Evolutionary conservation across 345 rosid species (phyloP), one percentile per base, ranked within the genome.

Genomic region (Erodium maritimum): DNA sequence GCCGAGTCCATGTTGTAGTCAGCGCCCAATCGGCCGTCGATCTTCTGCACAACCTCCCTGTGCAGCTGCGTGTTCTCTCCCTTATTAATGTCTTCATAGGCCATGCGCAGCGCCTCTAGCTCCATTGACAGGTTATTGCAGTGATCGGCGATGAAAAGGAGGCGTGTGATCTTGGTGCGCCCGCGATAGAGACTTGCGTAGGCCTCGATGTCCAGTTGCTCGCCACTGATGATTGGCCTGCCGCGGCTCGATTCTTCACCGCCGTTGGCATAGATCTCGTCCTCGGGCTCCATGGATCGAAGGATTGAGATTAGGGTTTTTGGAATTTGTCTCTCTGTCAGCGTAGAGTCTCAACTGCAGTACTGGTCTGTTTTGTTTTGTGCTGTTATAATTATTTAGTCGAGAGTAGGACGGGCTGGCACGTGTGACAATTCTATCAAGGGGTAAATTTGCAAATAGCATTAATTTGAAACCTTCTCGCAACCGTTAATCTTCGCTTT

Each of bases 61-160:
- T 82, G 86, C 34, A 85, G 69, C 77, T 75, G 90, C 21, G 96
- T 82, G 76, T 90, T 85, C 88, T 90, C 97, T n/a, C 97, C 95
- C 61, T 81, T 87, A 75, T 87, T 94, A 69, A 84, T 79, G 74
- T 90, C 97, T 9, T 94, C 99, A 58, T 87, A 87, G 21, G 97
- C 97, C 90, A 94, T 87, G 67, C 91, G 73, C 21, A 94, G 70
- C 19, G 97, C 97, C 66, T 94, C 99, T 50, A 79, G 59, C 77
- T 82, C 81, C 86, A 90, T 82, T 78, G 73, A 25, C 0, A 66
- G 73, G 69, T 82, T 87, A 56, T 68, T 88, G 66, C 89, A 85
- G 61, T 74, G 83, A 57, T 79, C 81, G 12, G 97, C 88, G 63
- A 94, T 82, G 78, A 94, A 94, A 45, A 84, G 63, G 3, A 94